Base-by-base conservation (phyloP, 768 basidiomycete genomes). In the Dioszegia crocea region DNA sequence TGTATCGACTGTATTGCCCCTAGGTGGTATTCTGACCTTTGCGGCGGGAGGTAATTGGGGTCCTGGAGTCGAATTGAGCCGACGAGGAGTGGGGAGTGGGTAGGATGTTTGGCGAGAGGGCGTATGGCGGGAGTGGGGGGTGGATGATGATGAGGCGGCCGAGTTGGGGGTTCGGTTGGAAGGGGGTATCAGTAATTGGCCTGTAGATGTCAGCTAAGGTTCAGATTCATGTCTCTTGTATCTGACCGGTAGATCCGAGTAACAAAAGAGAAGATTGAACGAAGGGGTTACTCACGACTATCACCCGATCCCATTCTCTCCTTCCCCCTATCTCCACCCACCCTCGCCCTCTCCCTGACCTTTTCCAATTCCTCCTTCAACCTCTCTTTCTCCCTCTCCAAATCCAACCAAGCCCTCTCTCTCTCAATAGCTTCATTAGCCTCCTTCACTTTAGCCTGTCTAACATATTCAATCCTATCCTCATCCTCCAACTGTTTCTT, bases 351-450 rank as follows among this genome's bases (percentile, higher is more conserved):
- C 14, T 36, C 24, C 31, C 43, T 52, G 31, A 11, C 33, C 33
- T 14, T 33, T 33, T 33, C 33, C 33, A 33, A 33, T 14, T 40
- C 23, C 45, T 17, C n/a, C 40, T n/a, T 49, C 29, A 39, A 50
- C 48, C 38, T 52, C 57, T 48, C 39, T 30, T 50, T 53, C 43
- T 52, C 59, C 53, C 48, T 53, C 56, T 52, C 51, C 48, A 53
- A 26, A 8, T 27, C 51, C 21, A 39, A 53, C 51, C 49, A 50
- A 6, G 14, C 49, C 31, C 41, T 39, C 24, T 46, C 55, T 53
- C 36, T 24, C 59, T 68, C 54, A 23, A 69, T 56, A 56, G 65
- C 65, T 27, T 41, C 21, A 56, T 68, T 71, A 14, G 70, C 67
- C 51, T 72, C 57, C 30, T 24, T 57, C 16, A 72, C 54, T 46